Percentiles rank a stretch among this genome's conserved stretches.
phyloP scores from a whole-genome alignment of 805 yeast species.

The Grigorovia humatica region DNA sequence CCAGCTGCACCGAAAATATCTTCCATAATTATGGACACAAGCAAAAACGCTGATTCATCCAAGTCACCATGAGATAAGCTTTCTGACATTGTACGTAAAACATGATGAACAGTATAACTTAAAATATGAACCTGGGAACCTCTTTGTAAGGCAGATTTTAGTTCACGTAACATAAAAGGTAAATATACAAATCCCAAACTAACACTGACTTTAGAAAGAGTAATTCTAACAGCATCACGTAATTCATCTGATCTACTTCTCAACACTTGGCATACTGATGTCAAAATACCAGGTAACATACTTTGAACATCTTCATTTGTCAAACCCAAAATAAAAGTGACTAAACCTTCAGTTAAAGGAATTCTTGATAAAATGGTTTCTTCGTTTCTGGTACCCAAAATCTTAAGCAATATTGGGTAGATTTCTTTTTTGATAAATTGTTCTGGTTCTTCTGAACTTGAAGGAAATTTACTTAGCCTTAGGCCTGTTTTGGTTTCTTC shows the following conservation, averaged over 20 bases:
- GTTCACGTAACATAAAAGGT: conserved; percentile 64
- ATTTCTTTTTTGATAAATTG: conserved; percentile 45
- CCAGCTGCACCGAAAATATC: conserved; percentile 88
- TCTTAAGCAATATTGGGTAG: conserved; percentile 49
- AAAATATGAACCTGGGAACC: conserved; percentile 93
- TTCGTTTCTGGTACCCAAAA: conserved; percentile 58
- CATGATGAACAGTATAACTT: conserved; percentile 73
- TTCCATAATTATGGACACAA: conserved; percentile 76
- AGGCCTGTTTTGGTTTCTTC: conserved; percentile 10
- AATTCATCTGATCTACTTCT: conserved; percentile 78
- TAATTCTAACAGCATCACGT: conserved; percentile 76
- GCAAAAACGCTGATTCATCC: conserved; percentile 49
- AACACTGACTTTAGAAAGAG: conserved; percentile 52
- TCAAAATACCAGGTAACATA: conserved; percentile 71
- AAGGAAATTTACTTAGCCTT: conserved; percentile 29
- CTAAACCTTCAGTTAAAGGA: conserved; percentile 72
- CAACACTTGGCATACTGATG: conserved; percentile 80
- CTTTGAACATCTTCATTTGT: conserved; percentile 43
- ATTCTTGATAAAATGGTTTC: conserved; percentile 68
- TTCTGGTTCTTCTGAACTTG: conserved; percentile 31
- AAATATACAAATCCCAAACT: conserved; percentile 67
- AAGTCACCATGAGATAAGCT: conserved; percentile 56
- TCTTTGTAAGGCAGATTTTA: conserved; percentile 65
- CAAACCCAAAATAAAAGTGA: conserved; percentile 54
- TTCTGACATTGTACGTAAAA: conserved; percentile 45